A percentile compares a stretch with the other conserved stretches of the same genome.
Conservation (phyloP, 2,329 filamentous ascomycete genomes). For the Chrysoporthe deuterocubensis region DNA sequence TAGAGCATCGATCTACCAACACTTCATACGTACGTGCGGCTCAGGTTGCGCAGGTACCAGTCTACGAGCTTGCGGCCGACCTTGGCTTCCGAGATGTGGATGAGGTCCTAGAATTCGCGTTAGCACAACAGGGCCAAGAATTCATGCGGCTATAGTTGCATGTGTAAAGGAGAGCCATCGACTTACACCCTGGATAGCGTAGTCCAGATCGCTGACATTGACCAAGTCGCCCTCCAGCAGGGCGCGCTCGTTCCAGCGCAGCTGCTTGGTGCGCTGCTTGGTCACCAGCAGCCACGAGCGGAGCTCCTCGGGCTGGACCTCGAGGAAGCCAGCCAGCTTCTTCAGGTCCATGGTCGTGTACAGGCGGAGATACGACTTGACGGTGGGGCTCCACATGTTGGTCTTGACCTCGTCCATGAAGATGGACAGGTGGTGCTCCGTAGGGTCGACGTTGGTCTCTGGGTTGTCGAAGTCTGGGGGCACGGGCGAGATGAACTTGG, state of each 20-base stretch:
- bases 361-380: slow-evolving; percentile 97
- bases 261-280: slow-evolving; percentile 97
- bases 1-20: slow-evolving; percentile 12
- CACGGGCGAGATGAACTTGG: slow-evolving; percentile 98
- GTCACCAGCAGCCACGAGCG: slow-evolving; percentile 93
- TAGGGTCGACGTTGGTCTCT: slow-evolving; percentile 91
- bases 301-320: slow-evolving; percentile 94
- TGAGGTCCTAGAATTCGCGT: slow-evolving; percentile 72
- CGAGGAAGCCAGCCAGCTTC: slow-evolving; percentile 96
- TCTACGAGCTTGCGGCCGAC: slow-evolving; percentile 95
- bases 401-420: slow-evolving; percentile 99
- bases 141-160: slow-evolving; percentile 1
- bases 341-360: slow-evolving; percentile 99
- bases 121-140: slow-evolving; percentile 34
- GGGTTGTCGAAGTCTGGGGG: slow-evolving; percentile 98
- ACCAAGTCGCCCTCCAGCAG: slow-evolving; percentile 90
- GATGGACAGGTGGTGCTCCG: slow-evolving; percentile 95
- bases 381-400: slow-evolving; percentile 96
- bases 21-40: slow-evolving; percentile 80
- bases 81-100: slow-evolving; percentile 99
- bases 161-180: slow-evolving; percentile 9
- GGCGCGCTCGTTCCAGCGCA: slow-evolving; percentile 89
- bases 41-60: slow-evolving; percentile 98
- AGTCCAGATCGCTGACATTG: slow-evolving; percentile 94
- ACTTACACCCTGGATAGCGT: slow-evolving; percentile 90